Evolutionary conservation across 1,284 basidiomycete genomes (phyloP).

Genomic region (Pyrrhoderma noxium): DNA sequence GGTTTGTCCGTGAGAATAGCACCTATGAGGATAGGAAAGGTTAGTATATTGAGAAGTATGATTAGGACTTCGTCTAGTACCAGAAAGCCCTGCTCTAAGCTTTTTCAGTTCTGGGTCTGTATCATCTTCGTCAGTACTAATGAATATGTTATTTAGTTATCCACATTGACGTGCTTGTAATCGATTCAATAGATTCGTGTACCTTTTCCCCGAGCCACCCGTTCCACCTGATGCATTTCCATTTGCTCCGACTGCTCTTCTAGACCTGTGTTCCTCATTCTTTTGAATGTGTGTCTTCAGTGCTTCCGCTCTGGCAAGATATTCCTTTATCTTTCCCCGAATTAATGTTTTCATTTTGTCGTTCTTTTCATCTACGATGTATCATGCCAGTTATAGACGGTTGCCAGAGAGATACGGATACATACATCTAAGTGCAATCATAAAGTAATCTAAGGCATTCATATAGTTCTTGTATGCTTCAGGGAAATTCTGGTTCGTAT

Average conservation of each 20-base stretch:
- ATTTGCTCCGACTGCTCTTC: constrained; percentile 74
- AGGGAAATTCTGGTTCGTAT: constrained; percentile 88
- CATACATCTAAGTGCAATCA: constrained; percentile 81
- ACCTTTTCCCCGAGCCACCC: constrained; percentile 63
- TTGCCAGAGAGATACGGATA: constrained; percentile 11
- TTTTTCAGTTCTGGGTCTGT: constrained; percentile 94
- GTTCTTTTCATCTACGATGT: constrained; percentile 83
- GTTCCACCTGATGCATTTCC: constrained; percentile 57
- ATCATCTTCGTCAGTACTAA: constrained; percentile 65
- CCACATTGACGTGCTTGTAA: constrained; percentile 3
- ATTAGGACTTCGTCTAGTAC: constrained; percentile 23
- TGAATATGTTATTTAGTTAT: too few relatives aligned
- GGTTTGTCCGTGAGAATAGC: constrained; percentile 94
- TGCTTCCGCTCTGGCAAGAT: constrained; percentile 87
- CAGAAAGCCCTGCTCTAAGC: constrained; percentile 80
- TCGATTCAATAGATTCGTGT: constrained; percentile 11
- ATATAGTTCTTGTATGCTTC: constrained; percentile 94
- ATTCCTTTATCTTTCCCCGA: constrained; percentile 86
- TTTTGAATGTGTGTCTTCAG: constrained; percentile 79
- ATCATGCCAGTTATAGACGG: neutral
- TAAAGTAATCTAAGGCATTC: constrained; percentile 97
- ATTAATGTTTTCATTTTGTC: constrained; percentile 88
- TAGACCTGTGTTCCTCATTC: constrained; percentile 60
- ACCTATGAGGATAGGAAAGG: constrained; percentile 26
- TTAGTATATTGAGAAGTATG: neutral